Evolutionary conservation across 1,284 basidiomycete species (phyloP), one percentile per base, ranked within the genome.

Genomic region (Trametes pubescens): DNA sequence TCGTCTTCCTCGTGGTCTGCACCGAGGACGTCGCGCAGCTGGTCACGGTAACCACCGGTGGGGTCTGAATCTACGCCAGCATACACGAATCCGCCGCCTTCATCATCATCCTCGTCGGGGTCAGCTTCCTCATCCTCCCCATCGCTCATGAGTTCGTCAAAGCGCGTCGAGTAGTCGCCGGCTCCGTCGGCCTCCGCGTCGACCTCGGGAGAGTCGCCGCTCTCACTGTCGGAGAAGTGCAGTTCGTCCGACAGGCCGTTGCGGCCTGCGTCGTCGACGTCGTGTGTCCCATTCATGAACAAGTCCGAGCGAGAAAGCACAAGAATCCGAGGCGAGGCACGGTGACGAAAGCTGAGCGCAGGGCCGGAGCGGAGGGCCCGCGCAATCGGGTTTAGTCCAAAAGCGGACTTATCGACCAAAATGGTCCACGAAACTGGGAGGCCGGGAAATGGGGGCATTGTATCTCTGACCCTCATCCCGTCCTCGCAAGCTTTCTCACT

Each of bases 1-100:
- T 82, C 82, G 34, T 86, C 85, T 32, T 85, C 84, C 60, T 84
- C 83, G 60, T 84, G 80, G 29, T 91, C 89, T 48, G 83, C 79
- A 57, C 88, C 86, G 70, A 96, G 82, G 65, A 94, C 85, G 71
- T 95, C 86, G 62, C 87, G 79, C 72, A 95, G 76, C 75, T 90
- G 84, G 74, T 93, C 82, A 53, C 82, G 79, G 76, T 95, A 89
- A 70, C 74, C 75, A 11, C 72, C 75, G n/a, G 69, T 58, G 13
- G 75, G 74, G 29, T 78, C 78, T 1, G 88, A 83, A 71, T 94
- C 92, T 35, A 86, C 79, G 18, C 91, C 92, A 24, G 82, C 81
- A 71, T 94, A 94, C 47, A 93, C 68, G 69, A 94, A 94, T 1
- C 79, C 85, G 49, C 85, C 87, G 10, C 87, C 88, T 9, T 84